phyloP scores from a whole-genome alignment of 1,284 basidiomycete genomes.

The Phenoliferia sp. region DNA sequence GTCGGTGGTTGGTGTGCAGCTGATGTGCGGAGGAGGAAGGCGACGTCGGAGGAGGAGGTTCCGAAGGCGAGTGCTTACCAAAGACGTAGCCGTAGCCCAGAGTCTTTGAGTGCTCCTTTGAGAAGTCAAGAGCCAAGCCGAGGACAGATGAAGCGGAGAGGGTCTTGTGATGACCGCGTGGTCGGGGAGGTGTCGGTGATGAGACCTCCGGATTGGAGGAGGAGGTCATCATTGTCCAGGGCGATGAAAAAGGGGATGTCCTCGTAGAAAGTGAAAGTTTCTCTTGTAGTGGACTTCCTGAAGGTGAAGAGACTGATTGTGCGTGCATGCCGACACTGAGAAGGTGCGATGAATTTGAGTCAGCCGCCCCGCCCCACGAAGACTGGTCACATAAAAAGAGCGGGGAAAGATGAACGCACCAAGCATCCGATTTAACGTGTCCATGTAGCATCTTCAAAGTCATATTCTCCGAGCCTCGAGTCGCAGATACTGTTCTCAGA shows the following conservation, averaged over 20 bases:
- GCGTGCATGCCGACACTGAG: constrained; percentile 1
- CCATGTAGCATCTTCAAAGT: neutral
- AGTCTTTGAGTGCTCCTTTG: no score
- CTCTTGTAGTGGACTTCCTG: neutral
- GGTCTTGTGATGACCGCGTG: no score
- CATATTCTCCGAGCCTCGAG: neutral
- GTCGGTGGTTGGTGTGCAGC: no score
- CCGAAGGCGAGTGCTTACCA: no score
- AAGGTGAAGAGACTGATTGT: neutral
- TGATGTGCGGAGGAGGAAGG: no score
- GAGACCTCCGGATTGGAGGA: no score
- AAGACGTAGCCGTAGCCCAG: no score
- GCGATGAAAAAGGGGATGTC: neutral
- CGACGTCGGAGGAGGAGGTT: no score
- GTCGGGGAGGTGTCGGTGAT: no score
- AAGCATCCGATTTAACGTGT: neutral
- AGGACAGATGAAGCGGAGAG: no score
- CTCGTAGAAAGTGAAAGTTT: no score
- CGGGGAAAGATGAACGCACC: neutral
- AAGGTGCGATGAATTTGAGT: neutral
- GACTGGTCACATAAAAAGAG: neutral
- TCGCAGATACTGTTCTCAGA: neutral
- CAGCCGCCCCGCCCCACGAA: neutral
- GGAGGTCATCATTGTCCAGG: neutral
- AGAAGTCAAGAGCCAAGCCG: no score